Conservation (phyloP, 139 green algal species). For the Coccomyxa sp. region DNA sequence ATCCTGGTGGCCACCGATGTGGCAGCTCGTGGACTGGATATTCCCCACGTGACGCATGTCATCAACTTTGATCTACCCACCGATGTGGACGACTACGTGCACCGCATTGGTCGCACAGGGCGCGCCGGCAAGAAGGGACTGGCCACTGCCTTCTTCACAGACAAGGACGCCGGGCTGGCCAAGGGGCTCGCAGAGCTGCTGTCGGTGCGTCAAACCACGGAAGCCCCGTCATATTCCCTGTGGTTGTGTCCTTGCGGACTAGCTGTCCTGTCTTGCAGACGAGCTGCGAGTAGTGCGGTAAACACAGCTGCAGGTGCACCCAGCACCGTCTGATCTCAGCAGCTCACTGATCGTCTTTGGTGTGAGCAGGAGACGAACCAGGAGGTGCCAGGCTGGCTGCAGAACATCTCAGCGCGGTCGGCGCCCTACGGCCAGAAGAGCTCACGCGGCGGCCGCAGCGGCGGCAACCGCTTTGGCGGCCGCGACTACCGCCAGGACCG, state of each 20-base stretch:
- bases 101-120: slow-evolving; percentile 79
- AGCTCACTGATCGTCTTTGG: neutral
- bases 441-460: slow-evolving; percentile 48
- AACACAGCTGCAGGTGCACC: no score
- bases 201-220: slow-evolving; percentile 3
- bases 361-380: slow-evolving; percentile 83
- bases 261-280: no score
- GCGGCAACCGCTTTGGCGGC: slow-evolving; percentile 76
- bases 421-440: slow-evolving; percentile 43
- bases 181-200: slow-evolving; percentile 75
- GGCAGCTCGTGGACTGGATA: slow-evolving; percentile 91
- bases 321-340: neutral
- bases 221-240: no score
- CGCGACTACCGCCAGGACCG: slow-evolving; percentile 81
- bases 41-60: slow-evolving; percentile 81
- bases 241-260: no score
- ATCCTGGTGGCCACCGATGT: slow-evolving; percentile 95
- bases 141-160: slow-evolving; percentile 92
- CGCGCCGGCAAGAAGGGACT: slow-evolving; percentile 94
- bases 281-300: no score
- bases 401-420: slow-evolving; percentile 56
- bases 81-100: slow-evolving; percentile 88
- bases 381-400: slow-evolving; percentile 90
- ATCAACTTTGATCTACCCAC: slow-evolving; percentile 83
- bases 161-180: slow-evolving; percentile 85